Base-by-base conservation (phyloP, 192 early-diverging fungal species). In the Dimargaris xerosporica region DNA sequence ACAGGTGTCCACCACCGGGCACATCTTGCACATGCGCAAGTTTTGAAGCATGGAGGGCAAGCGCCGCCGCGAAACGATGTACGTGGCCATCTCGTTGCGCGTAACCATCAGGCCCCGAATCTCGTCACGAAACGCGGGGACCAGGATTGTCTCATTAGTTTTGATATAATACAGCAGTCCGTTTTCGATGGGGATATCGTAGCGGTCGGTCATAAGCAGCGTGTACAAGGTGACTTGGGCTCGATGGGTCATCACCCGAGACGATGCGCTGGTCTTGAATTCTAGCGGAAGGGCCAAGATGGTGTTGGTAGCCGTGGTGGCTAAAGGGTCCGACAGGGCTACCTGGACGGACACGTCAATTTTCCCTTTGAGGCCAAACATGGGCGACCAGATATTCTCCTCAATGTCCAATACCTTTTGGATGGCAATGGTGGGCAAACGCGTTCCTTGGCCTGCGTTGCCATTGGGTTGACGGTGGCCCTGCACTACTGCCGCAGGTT, bases 301-400 rank as follows among this genome's bases (percentile, higher is more conserved):
- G 19, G 7, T 28, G 31, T 13, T 15, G 6, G 21, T 17, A 15
- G 75, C 71, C 10, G 70, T 64, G 1, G 31, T 41, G 55, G 55
- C 26, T n/a, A 15, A 6, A 5, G 55, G 55, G 21, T 73, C 43
- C 16, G 39, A 59, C 25, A 80, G 26, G 3, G 53, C 39, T 0
- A 71, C 69, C 61, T 81, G 65, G 3, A 89, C 46, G 0, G 85
- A 85, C 28, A 86, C 82, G 65, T 98, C 93, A 28, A 98, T 79
- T 65, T 89, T 93, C 26, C 95, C 95, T 60, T 94, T 94, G 19
- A 98, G 71, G 0, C 95, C 95, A 75, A 82, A 95, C 66, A 72
- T 90, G 11, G 90, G 87, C 34, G 91, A 91, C 90, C 90, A 96
- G 26, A 93, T 77, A 54, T 82, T 82, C 62, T 98, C 93, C 67